A percentile compares a stretch with the other conserved stretches of the same genome.
phyloP scores from a whole-genome alignment of 2,329 filamentous ascomycete species.

The Lasiodiplodia theobromae region DNA sequence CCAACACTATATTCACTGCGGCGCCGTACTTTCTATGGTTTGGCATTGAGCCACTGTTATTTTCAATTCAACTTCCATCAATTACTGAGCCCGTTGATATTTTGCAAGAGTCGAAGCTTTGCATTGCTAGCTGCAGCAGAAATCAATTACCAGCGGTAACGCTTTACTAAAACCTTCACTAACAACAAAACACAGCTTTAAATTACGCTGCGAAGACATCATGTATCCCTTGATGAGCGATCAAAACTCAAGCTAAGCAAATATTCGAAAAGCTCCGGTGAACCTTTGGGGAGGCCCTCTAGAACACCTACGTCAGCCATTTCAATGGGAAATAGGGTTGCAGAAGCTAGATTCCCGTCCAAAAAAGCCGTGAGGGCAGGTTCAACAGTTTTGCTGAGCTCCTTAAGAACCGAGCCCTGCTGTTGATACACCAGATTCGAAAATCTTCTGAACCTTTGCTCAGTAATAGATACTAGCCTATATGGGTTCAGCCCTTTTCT shows the following conservation, averaged over 20 bases:
- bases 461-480: constrained; percentile 25
- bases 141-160: too few relatives aligned
- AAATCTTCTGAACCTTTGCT: constrained; percentile 21
- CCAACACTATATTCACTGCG: too few relatives aligned
- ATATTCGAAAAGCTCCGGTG: constrained; percentile 22
- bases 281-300: constrained; percentile 27
- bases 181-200: too few relatives aligned
- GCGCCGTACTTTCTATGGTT: too few relatives aligned
- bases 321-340: constrained; percentile 26
- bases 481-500: not conserved
- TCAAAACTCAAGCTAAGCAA: not conserved
- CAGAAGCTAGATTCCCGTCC: constrained; percentile 12
- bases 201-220: too few relatives aligned
- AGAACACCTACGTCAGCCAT: constrained; percentile 2
- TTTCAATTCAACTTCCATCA: too few relatives aligned
- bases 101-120: too few relatives aligned
- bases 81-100: too few relatives aligned
- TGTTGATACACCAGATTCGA: constrained; percentile 24
- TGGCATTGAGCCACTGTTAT: too few relatives aligned
- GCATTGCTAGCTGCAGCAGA: too few relatives aligned
- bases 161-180: too few relatives aligned
- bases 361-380: constrained; percentile 27
- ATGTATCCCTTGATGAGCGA: too few relatives aligned
- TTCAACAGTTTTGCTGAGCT: constrained; percentile 30
- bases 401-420: constrained; percentile 22